Conservation (phyloP, 2,329 filamentous ascomycete species). For the Macrophomina phaseolina region DNA sequence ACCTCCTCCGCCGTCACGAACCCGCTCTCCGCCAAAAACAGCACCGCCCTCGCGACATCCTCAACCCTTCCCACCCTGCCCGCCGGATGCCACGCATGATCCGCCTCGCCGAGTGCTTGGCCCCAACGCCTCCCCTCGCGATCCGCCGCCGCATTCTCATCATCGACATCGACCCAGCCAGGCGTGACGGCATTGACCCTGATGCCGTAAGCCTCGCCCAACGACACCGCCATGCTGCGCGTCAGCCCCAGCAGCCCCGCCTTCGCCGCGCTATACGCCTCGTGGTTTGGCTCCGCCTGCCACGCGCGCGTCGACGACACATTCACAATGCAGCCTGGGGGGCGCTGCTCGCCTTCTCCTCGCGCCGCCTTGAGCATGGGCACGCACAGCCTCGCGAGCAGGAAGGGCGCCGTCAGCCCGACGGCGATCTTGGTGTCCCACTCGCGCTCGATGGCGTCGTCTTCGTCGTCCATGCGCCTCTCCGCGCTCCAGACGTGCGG, state of each 20-base stretch:
- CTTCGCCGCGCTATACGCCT: constrained; percentile 58
- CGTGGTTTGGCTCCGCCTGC: constrained; percentile 57
- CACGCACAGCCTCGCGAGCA: constrained; percentile 40
- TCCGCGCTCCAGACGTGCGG: constrained; percentile 36
- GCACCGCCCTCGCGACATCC: constrained; percentile 50
- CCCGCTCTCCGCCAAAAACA: constrained; percentile 48
- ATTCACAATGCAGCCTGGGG: constrained; percentile 47
- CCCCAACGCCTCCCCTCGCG: constrained; percentile 52
- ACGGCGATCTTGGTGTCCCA: constrained; percentile 44
- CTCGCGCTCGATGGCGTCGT: constrained; percentile 40
- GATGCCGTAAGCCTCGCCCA: constrained; percentile 51
- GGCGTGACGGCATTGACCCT: constrained; percentile 57
- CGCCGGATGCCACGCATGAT: constrained; percentile 57
- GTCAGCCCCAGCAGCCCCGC: constrained; percentile 58
- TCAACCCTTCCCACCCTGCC: constrained; percentile 58
- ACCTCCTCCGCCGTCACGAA: constrained; percentile 55
- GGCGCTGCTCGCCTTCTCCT: constrained; percentile 24
- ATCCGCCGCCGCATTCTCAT: constrained; percentile 51
- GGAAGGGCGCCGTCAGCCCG: constrained; percentile 42
- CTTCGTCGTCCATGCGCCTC: constrained; percentile 30
- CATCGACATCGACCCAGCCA: constrained; percentile 59
- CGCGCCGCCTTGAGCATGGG: constrained; percentile 36
- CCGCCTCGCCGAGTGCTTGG: constrained; percentile 52
- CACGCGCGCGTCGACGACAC: constrained; percentile 58
- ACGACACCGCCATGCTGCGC: constrained; percentile 55